These are phyloP conservation scores for Flaveria robusta DNA, from an alignment of 129 eudicot species.

Conservation along the genomic window DNA sequence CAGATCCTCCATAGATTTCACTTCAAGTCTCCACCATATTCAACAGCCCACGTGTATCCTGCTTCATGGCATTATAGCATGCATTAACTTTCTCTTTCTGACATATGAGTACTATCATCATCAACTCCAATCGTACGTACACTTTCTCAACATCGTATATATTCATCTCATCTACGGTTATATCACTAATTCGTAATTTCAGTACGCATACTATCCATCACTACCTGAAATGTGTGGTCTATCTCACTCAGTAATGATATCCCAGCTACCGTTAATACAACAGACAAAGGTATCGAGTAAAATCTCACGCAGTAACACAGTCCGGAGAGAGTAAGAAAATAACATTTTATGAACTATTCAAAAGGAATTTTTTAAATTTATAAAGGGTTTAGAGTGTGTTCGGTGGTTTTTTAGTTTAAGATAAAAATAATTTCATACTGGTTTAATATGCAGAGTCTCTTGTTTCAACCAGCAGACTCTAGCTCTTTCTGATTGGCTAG, in stretches of 20 bases:
- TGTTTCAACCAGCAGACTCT: too few relatives aligned
- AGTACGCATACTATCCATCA: constrained; percentile 17
- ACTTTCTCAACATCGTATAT: not conserved
- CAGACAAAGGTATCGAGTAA: too few relatives aligned
- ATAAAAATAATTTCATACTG: too few relatives aligned
- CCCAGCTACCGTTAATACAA: constrained; percentile 24
- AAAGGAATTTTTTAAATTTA: too few relatives aligned
- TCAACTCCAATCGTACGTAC: not conserved
- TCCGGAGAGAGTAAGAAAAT: too few relatives aligned
- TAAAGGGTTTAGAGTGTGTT: too few relatives aligned
- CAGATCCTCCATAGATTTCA: constrained; percentile 2
- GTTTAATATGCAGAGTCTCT: too few relatives aligned
- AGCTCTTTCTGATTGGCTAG: too few relatives aligned
- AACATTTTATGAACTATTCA: too few relatives aligned
- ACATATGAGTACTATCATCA: not conserved
- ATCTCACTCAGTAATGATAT: constrained; percentile 1
- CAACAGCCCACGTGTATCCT: constrained; percentile 5
- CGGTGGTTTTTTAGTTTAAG: too few relatives aligned
- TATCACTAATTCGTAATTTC: not conserved
- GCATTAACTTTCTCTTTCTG: not conserved
- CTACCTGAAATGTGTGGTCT: constrained; percentile 32
- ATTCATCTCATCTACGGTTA: not conserved
- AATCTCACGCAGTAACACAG: too few relatives aligned
- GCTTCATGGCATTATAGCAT: constrained; percentile 21
- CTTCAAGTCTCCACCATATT: constrained; percentile 16